These are phyloP conservation scores for Heliamphora exappendiculata DNA, from an alignment of 148 eudicot species.

Conservation along the genomic window DNA sequence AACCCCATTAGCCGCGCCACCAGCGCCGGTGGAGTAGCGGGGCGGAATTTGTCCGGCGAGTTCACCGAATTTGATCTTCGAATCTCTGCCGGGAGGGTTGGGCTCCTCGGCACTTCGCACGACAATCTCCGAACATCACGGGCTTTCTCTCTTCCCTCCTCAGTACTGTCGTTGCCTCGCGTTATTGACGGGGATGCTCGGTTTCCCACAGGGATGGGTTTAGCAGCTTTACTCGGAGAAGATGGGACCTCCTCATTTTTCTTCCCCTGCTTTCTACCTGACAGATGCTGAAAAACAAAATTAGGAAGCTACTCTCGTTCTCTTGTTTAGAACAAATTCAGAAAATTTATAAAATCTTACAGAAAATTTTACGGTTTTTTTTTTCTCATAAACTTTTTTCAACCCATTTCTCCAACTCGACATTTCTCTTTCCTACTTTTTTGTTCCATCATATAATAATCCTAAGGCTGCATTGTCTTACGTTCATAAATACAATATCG, in stretches of 20 bases:
- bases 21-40: constrained; percentile 11
- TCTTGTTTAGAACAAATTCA: neutral
- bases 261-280: constrained; percentile 42
- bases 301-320: too few species aligned
- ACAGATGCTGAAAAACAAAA: neutral
- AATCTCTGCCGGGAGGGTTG: constrained; percentile 43
- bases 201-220: neutral
- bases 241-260: neutral
- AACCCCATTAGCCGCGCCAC: constrained; percentile 44
- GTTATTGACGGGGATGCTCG: neutral
- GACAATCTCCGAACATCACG: constrained; percentile 11
- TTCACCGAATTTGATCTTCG: constrained; percentile 17
- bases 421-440: too few species aligned
- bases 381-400: neutral
- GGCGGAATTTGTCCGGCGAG: constrained; percentile 16
- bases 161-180: neutral
- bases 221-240: neutral
- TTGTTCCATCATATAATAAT: too few species aligned
- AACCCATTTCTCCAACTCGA: neutral
- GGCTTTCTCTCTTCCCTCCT: neutral
- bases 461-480: too few species aligned
- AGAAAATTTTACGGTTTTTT: neutral
- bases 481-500: neutral
- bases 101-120: constrained; percentile 41
- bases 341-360: neutral